Base-by-base conservation (phyloP, 192 early-diverging fungal genomes). In the Coemansia sp. region DNA sequence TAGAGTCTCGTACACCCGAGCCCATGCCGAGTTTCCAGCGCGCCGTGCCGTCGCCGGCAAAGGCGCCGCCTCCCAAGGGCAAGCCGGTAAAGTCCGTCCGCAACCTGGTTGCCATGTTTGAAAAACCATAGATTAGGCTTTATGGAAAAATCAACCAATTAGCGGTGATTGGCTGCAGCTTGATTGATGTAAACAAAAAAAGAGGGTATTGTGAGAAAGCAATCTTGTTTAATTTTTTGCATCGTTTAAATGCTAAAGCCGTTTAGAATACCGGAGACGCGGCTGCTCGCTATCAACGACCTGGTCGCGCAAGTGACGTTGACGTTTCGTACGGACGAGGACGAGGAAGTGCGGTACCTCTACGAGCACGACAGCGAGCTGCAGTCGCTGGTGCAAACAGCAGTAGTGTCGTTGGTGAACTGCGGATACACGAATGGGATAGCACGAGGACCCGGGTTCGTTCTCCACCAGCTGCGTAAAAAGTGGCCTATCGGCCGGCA, bases 401-500 rank as follows among this genome's bases (percentile, higher is more conserved):
- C 74, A 11, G 64, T 67, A 2, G 56, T 77, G 12, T 71, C 74
- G 3, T 56, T 77, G 8, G 74, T 77, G 21, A 77, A 77, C 39
- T 77, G 74, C 51, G 64, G 63, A n/a, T 77, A 77, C 53, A 70
- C 62, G 11, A 56, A 40, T 8, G 74, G 74, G 0, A 30, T 64
- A 11, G 68, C 69, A 14, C 59, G 55, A n/a, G 74, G 74, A 1
- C 69, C 74, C 0, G 74, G 74, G 11, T 77, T 77, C 18, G n/a
- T 77, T 1, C 54, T 77, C 6, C 69, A 77, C 36, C 74, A 77
- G 56, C 53, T 63, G 60, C 62, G 69, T 43, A 77, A 77, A 36
- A 77, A 71, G 34, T 77, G 74, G 74, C 74, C 74, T 0, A 70
- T 77, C 10, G 74, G 74, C 10, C 45, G 61, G 11, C 74, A 61